A percentile compares a stretch with the other conserved stretches of the same genome.
Conservation (phyloP, 495 filamentous ascomycete species). For the Rostrohypoxylon terebratum region DNA sequence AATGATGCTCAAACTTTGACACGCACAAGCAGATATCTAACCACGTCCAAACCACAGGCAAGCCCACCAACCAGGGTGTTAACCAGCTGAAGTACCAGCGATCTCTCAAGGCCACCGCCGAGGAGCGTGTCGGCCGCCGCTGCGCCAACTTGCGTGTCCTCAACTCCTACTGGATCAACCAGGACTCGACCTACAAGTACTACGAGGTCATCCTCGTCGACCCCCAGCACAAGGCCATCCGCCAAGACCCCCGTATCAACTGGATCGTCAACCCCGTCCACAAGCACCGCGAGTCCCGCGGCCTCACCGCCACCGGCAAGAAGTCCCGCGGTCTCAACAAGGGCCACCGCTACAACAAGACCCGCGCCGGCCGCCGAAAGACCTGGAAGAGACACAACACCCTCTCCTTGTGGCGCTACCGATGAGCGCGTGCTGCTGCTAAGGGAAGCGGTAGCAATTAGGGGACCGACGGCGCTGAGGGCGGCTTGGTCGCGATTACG, state of each 20-base stretch:
- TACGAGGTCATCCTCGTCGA: conserved; percentile 99
- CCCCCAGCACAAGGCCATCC: conserved; percentile 99
- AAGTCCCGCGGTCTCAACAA: conserved; percentile 98
- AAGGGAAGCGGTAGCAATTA: conserved; percentile 27
- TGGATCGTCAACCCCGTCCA: conserved; percentile 99
- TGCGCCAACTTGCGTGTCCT: conserved; percentile 98
- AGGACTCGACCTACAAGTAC: conserved; percentile 99
- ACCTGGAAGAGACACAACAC: conserved; percentile 99
- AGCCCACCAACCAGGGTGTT: conserved; percentile 99
- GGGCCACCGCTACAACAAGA: conserved; percentile 99
- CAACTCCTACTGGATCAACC: conserved; percentile 99
- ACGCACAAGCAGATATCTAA: conserved; percentile 26
- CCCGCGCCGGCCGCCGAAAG: conserved; percentile 91
- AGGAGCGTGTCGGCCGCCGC: conserved; percentile 99
- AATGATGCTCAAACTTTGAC: not conserved
- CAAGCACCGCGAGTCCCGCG: conserved; percentile 99
- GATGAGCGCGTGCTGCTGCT: conserved; percentile 56
- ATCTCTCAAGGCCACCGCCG: conserved; percentile 94
- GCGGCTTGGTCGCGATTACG: conserved; percentile 43
- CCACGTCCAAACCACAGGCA: conserved; percentile 68
- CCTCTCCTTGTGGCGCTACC: conserved; percentile 90
- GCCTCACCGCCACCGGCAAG: conserved; percentile 98
- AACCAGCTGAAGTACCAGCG: conserved; percentile 99
- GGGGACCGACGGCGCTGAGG: conserved; percentile 19
- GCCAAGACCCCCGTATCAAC: conserved; percentile 98